phyloP scores from a whole-genome alignment of 2,329 filamentous ascomycete genomes.

The Rugonectria rugulosa region DNA sequence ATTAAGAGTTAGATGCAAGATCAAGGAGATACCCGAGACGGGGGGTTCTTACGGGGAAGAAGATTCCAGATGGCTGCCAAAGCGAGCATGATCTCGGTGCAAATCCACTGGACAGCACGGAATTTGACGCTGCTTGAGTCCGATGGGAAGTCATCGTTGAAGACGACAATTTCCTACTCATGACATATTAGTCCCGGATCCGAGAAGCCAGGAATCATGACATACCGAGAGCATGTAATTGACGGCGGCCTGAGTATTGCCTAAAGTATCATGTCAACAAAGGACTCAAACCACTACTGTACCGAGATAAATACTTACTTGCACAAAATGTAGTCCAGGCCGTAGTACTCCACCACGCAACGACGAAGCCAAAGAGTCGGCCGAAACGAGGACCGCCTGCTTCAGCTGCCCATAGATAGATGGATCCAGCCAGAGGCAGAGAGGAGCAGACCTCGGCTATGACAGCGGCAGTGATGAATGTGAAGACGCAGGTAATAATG shows the following conservation, averaged over 20 bases:
- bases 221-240: slow-evolving; percentile 61
- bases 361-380: slow-evolving; percentile 65
- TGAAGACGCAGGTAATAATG: slow-evolving; percentile 65
- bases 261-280: slow-evolving; percentile 27
- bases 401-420: slow-evolving; percentile 69
- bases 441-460: slow-evolving; percentile 68
- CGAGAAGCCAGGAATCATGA: slow-evolving; percentile 6
- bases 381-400: slow-evolving; percentile 62
- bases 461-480: slow-evolving; percentile 66
- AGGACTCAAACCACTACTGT: not conserved
- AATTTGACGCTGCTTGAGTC: slow-evolving; percentile 62
- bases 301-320: slow-evolving; percentile 43
- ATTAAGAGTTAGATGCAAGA: not conserved
- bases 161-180: slow-evolving; percentile 62
- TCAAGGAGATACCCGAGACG: no score
- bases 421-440: slow-evolving; percentile 64
- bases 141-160: slow-evolving; percentile 61
- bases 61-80: slow-evolving; percentile 59
- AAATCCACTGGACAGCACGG: slow-evolving; percentile 67
- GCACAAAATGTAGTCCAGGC: slow-evolving; percentile 68
- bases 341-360: slow-evolving; percentile 70
- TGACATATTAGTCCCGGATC: not conserved
- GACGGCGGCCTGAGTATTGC: slow-evolving; percentile 58
- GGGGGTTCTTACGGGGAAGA: slow-evolving; percentile 52
- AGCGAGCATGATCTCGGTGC: slow-evolving; percentile 59